These are phyloP conservation scores for Neurospora pannonica DNA, from an alignment of 495 filamentous ascomycete species.

Conservation along the genomic window DNA sequence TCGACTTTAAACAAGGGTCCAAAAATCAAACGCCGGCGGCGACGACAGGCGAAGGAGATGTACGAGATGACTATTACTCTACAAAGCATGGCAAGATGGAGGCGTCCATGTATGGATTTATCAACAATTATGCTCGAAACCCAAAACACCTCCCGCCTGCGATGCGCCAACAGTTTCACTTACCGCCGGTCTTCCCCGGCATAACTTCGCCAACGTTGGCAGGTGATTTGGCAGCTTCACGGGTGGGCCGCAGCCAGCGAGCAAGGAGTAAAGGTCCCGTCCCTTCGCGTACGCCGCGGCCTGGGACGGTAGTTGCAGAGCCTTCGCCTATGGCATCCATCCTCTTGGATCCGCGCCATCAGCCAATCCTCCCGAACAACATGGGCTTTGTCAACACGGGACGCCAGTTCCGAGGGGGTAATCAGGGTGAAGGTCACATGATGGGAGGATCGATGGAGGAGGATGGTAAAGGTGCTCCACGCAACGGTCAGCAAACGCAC, in stretches of 20 bases:
- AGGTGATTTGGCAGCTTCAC: constrained; percentile 45
- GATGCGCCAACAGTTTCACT: constrained; percentile 56
- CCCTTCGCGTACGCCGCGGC: constrained; percentile 18
- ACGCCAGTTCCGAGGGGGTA: constrained; percentile 30
- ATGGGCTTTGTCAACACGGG: constrained; percentile 25
- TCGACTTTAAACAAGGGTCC: constrained; percentile 82
- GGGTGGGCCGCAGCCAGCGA: constrained; percentile 36
- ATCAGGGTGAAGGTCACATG: constrained; percentile 33
- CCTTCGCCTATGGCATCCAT: constrained; percentile 60
- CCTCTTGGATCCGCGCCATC: constrained; percentile 78
- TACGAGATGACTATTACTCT: constrained; percentile 84
- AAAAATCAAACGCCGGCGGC: constrained; percentile 38
- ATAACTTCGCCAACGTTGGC: constrained; percentile 53
- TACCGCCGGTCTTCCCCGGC: constrained; percentile 68
- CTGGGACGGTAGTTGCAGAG: constrained; percentile 24
- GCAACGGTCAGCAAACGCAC: constrained; percentile 66
- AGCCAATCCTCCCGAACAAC: constrained; percentile 41
- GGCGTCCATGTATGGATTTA: constrained; percentile 84
- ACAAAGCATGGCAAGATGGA: constrained; percentile 97
- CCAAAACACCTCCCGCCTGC: constrained; percentile 43
- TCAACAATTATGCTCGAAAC: constrained; percentile 77
- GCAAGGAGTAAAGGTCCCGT: constrained; percentile 19
- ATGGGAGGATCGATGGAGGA: constrained; percentile 41
- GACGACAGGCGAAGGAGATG: constrained; percentile 36
- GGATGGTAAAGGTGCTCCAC: constrained; percentile 51